Evolutionary conservation across 2,329 filamentous ascomycete genomes (phyloP).

Genomic region (Delphinella strobiligena): DNA sequence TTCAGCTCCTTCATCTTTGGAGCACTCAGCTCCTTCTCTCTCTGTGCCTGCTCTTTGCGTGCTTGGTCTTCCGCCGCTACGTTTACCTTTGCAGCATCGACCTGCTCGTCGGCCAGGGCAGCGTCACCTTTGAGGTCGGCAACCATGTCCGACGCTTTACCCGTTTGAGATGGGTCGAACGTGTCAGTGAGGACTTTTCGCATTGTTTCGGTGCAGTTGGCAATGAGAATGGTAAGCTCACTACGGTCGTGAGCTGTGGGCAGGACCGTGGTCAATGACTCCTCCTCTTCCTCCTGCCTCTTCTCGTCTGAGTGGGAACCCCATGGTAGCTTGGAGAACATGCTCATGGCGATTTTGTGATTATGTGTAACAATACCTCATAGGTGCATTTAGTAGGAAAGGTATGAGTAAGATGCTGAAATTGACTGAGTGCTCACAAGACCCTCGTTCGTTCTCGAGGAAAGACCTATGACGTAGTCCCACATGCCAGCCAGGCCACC

Average conservation of each 20-base stretch:
- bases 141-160: slow-evolving; percentile 16
- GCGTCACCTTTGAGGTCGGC: slow-evolving; percentile 19
- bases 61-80: slow-evolving; percentile 18
- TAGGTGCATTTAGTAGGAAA: not conserved
- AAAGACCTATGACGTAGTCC: not conserved
- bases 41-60: slow-evolving; percentile 21
- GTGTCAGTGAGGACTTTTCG: slow-evolving; percentile 30
- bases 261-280: slow-evolving; percentile 34
- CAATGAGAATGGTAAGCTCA: slow-evolving; percentile 34
- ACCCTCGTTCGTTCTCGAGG: not conserved
- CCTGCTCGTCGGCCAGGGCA: slow-evolving; percentile 1
- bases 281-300: slow-evolving; percentile 17
- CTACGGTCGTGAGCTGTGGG: slow-evolving; percentile 28
- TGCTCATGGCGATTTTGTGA: slow-evolving; percentile 3
- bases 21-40: slow-evolving; percentile 38
- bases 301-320: slow-evolving; percentile 5
- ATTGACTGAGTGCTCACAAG: not conserved
- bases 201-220: slow-evolving; percentile 34
- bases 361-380: not conserved
- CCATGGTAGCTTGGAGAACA: slow-evolving; percentile 9
- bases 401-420: not conserved
- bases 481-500: no score
- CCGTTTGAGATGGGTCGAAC: slow-evolving; percentile 27
- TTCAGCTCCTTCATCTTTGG: slow-evolving; percentile 52
- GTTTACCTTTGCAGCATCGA: not conserved